Evolutionary conservation across 768 basidiomycete species (phyloP), one percentile per base, ranked within the genome.

Genomic region (Tylopilus sp.): DNA sequence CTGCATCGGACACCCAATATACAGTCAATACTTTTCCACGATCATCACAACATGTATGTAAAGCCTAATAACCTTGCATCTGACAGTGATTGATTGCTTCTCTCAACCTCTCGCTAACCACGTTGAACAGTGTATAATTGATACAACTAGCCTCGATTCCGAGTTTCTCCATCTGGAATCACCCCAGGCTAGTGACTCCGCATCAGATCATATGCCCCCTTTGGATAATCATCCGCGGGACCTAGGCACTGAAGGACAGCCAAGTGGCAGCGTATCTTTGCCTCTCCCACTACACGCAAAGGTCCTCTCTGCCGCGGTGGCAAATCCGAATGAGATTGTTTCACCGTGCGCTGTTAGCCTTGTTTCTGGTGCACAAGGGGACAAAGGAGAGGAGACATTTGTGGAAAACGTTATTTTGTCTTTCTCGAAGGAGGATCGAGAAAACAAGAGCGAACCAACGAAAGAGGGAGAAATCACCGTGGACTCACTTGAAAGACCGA

Each of bases 401-500:
- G 36, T 20, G 30, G 45, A 40, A n/a, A 31, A 50, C 17, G 28
- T 41, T 21, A 20, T 13, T 13, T 17, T 26, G 9, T n/a, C 43
- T 38, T 20, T 15, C 22, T 44, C n/a, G 13, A 43, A 51, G 30
- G 50, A 33, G 25, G 31, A 46, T 9, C 55, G 42, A 18, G 57
- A 63, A 41, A 65, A 62, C 49, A 62, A 66, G 42, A 69, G 75
- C 52, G 74, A 75, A 59, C 62, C 81, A 9, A 39, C 35, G 30
- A 48, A 41, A 17, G 46, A 30, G 13, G 44, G 49, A 20, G 47
- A n/a, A 11, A 47, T 35, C 21, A 20, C 42, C 40, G 13, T 26
- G 41, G 45, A 62, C 40, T 68, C 59, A 23, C 63, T 67, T 40
- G 71, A 77, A 51, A 77, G 78, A 62, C 64, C 82, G 23, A 73